These are phyloP conservation scores for Cyclotella cryptica DNA, from an alignment of 108 stramenopile species.

Conservation along the genomic window DNA sequence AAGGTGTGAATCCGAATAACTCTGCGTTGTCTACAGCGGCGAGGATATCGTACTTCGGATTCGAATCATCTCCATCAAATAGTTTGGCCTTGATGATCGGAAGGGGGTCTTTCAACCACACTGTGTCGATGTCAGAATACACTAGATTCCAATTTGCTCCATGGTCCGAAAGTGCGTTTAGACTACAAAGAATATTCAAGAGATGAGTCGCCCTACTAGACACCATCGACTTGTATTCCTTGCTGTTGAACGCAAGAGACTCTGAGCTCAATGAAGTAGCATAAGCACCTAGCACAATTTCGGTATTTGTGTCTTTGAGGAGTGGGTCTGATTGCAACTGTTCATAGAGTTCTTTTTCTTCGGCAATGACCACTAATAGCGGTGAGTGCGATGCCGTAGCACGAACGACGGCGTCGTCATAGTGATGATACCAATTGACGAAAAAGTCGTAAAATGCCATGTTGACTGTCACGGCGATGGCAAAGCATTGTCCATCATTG, in stretches of 20 bases:
- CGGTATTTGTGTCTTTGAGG: not conserved
- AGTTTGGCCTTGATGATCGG: conserved; percentile 16
- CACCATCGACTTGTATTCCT: conserved; percentile 28
- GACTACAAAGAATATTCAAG: conserved; percentile 28
- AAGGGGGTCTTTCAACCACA: conserved; percentile 38
- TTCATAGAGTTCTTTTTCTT: conserved; percentile 19
- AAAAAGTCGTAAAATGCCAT: conserved; percentile 31
- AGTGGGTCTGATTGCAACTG: not conserved
- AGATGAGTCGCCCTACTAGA: conserved; percentile 37
- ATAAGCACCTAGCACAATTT: conserved; percentile 20
- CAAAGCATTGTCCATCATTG: conserved; percentile 8
- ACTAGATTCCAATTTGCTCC: conserved; percentile 9
- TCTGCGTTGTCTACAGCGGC: conserved; percentile 20
- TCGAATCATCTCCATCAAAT: not conserved
- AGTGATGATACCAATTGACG: conserved; percentile 31
- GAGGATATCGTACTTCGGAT: conserved; percentile 21
- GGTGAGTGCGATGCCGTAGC: not conserved
- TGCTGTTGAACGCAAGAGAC: conserved; percentile 26
- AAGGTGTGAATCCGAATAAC: not conserved
- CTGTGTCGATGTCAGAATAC: conserved; percentile 31
- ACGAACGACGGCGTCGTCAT: not conserved
- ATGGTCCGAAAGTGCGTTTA: not conserved
- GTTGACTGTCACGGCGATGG: conserved; percentile 29
- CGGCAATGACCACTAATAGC: conserved; percentile 27
- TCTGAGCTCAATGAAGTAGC: not conserved